These are phyloP conservation scores for Pseudozyma tsukubaensis DNA, from an alignment of 1,284 basidiomycete genomes.

Conservation along the genomic window DNA sequence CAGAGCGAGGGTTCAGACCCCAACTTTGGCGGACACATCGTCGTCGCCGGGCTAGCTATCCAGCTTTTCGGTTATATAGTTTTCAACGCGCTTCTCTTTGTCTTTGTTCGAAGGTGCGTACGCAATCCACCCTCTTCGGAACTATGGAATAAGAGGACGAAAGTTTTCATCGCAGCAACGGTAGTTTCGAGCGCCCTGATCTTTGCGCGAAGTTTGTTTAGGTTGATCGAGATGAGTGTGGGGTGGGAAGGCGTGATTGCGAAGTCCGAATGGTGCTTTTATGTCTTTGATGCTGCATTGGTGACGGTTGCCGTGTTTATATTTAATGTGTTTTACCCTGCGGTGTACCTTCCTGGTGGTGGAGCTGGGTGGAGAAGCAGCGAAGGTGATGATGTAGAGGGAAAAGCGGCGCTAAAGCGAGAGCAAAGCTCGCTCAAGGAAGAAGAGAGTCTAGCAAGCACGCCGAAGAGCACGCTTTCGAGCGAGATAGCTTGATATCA, in stretches of 20 bases:
- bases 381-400: too few relatives aligned
- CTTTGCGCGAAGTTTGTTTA: slow-evolving; percentile 44
- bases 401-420: too few relatives aligned
- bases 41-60: slow-evolving; percentile 44
- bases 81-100: slow-evolving; percentile 37
- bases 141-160: slow-evolving; percentile 18
- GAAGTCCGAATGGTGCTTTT: slow-evolving; percentile 48
- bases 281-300: slow-evolving; percentile 37
- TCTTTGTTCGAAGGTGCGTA: slow-evolving; percentile 21
- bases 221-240: slow-evolving; percentile 48
- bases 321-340: slow-evolving; percentile 39
- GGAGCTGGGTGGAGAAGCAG: too few relatives aligned
- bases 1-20: slow-evolving; percentile 19
- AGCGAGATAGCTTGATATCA: too few relatives aligned
- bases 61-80: slow-evolving; percentile 28
- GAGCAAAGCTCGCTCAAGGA: too few relatives aligned
- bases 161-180: slow-evolving; percentile 30
- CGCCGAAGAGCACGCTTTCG: too few relatives aligned
- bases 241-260: slow-evolving; percentile 53
- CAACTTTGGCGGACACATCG: slow-evolving; percentile 32
- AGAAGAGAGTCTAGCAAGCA: too few relatives aligned
- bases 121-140: background rate
- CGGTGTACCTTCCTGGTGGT: slow-evolving; percentile 9
- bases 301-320: slow-evolving; percentile 35
- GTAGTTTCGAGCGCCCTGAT: slow-evolving; percentile 41